Conservation (phyloP, 768 basidiomycete genomes). For the Lepiota brunneoincarnata region DNA sequence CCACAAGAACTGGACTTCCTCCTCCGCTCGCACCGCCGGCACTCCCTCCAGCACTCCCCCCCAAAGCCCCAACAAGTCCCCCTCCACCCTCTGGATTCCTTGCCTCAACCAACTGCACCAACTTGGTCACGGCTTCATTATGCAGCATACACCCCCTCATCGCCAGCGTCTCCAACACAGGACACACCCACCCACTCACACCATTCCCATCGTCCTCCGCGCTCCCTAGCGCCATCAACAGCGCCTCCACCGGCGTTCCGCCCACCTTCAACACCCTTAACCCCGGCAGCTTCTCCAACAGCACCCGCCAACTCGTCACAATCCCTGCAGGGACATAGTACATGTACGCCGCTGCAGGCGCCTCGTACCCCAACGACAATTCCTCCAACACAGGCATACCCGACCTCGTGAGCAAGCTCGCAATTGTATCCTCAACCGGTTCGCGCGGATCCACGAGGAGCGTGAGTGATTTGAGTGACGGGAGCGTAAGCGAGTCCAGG, state of each 20-base stretch:
- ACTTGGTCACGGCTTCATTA: constrained; percentile 60
- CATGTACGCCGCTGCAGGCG: constrained; percentile 34
- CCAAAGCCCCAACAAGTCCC: constrained; percentile 32
- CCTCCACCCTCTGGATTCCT: constrained; percentile 56
- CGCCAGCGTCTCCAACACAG: constrained; percentile 54
- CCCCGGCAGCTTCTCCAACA: constrained; percentile 56
- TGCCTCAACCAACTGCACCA: constrained; percentile 70
- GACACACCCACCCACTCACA: constrained; percentile 56
- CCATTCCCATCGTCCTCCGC: constrained; percentile 55
- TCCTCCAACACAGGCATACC: constrained; percentile 52
- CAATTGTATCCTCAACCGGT: constrained; percentile 69
- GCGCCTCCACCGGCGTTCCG: constrained; percentile 61
- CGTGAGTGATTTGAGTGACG: constrained; percentile 53
- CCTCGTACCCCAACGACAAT: constrained; percentile 62
- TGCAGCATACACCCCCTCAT: constrained; percentile 66
- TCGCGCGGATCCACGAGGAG: constrained; percentile 77
- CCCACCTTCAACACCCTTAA: constrained; percentile 63
- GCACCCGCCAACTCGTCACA: constrained; percentile 60
- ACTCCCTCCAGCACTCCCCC: constrained; percentile 58
- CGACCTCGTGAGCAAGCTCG: constrained; percentile 58
- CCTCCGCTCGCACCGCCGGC: constrained; percentile 48
- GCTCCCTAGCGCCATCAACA: constrained; percentile 53
- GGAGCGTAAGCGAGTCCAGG: constrained; percentile 58
- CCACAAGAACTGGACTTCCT: constrained; percentile 48
- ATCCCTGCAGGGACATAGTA: constrained; percentile 60